Evolutionary conservation across 2,329 filamentous ascomycete species (phyloP).

Genomic region (Ciborinia camelliae): DNA sequence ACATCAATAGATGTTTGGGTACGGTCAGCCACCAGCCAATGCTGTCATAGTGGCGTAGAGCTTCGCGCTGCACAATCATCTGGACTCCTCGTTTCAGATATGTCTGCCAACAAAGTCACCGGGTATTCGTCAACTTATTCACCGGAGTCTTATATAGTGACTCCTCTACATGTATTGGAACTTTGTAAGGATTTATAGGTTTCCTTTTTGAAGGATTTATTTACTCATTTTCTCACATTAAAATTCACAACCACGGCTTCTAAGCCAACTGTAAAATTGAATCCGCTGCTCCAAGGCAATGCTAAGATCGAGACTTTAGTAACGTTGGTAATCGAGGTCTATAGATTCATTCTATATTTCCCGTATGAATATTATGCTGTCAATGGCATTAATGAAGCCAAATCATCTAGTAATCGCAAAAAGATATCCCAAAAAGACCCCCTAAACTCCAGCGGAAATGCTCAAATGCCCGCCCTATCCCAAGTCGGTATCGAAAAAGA

Average conservation of each 20-base stretch:
- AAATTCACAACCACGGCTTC: not conserved
- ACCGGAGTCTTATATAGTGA: not conserved
- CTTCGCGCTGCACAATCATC: not conserved
- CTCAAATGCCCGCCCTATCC: constrained; percentile 4
- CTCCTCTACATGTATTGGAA: not conserved
- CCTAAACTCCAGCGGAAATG: constrained; percentile 8
- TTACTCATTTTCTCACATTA: not conserved
- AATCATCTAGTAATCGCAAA: not conserved
- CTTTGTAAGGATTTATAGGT: not conserved
- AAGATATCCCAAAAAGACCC: not conserved
- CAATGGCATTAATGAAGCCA: not conserved
- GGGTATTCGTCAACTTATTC: not conserved
- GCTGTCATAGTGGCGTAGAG: constrained; percentile 15
- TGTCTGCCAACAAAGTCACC: not conserved
- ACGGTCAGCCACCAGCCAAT: constrained; percentile 11
- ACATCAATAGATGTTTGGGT: not conserved
- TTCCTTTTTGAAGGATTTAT: not conserved
- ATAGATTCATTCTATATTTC: constrained; percentile 1
- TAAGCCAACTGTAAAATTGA: not conserved
- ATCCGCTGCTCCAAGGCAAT: not conserved
- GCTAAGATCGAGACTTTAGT: not conserved
- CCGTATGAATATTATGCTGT: constrained; percentile 1
- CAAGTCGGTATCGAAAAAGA: constrained; percentile 12
- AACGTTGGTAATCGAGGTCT: not conserved
- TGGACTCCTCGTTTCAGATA: constrained; percentile 3